Percentiles rank a stretch among this genome's conserved stretches.
Conservation (phyloP, 164 flowering plant genomes). For the Dillenia suffruticosa region DNA sequence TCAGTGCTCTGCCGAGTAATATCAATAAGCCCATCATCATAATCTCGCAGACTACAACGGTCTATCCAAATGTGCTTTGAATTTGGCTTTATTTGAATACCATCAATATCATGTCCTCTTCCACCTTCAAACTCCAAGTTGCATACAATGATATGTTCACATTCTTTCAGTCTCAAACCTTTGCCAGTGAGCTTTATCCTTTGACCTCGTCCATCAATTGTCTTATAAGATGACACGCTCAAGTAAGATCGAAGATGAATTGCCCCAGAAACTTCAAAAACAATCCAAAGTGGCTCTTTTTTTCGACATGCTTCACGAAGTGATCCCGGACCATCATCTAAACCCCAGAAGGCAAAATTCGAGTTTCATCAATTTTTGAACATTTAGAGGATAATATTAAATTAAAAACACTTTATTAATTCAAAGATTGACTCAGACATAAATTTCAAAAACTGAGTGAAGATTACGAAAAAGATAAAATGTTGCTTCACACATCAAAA, state of each 20-base stretch:
- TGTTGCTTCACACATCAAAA: background rate
- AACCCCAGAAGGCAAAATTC: background rate
- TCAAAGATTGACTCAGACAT: background rate
- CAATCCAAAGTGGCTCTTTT: slow-evolving; percentile 83
- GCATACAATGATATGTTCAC: slow-evolving; percentile 81
- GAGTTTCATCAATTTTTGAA: background rate
- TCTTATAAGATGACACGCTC: slow-evolving; percentile 73
- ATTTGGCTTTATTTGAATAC: slow-evolving; percentile 83
- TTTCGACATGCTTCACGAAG: slow-evolving; percentile 66
- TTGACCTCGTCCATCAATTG: slow-evolving; percentile 88
- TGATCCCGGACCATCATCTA: slow-evolving; percentile 93
- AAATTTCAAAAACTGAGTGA: background rate
- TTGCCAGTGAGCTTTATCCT: slow-evolving; percentile 68
- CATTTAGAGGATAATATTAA: background rate
- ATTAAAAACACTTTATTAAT: background rate
- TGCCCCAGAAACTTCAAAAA: slow-evolving; percentile 75
- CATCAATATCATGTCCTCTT: slow-evolving; percentile 81
- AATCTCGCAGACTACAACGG: slow-evolving; percentile 77
- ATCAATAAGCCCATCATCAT: slow-evolving; percentile 86
- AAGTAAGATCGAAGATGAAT: slow-evolving; percentile 60
- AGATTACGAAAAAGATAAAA: background rate
- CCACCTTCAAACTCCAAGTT: slow-evolving; percentile 88
- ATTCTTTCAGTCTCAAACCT: slow-evolving; percentile 76
- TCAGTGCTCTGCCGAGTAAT: slow-evolving; percentile 81
- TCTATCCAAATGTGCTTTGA: slow-evolving; percentile 91